phyloP scores from a whole-genome alignment of 2,329 filamentous ascomycete genomes.

The Aspergillus quadricinctus region DNA sequence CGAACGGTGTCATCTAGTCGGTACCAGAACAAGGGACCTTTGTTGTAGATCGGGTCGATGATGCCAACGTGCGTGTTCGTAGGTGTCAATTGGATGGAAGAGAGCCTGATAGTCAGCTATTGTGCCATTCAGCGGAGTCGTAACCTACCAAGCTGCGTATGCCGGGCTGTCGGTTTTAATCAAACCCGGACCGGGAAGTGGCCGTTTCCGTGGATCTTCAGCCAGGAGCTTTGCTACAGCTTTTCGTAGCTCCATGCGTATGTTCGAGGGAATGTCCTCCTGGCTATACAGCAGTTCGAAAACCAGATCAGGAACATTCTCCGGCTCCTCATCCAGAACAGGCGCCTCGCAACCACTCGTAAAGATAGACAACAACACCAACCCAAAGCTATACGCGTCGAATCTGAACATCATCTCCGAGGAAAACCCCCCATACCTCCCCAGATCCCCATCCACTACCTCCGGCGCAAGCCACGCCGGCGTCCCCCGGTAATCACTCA shows the following conservation, averaged over 20 bases:
- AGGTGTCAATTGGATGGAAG: slow-evolving; percentile 12
- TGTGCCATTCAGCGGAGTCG: background rate
- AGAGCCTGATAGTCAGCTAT: slow-evolving; percentile 13
- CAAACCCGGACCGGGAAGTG: slow-evolving; percentile 15
- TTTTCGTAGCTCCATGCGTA: slow-evolving; percentile 16
- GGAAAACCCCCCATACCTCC: slow-evolving; percentile 11
- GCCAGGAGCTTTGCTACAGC: slow-evolving; percentile 16
- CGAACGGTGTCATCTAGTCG: slow-evolving; percentile 19
- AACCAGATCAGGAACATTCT: slow-evolving; percentile 9
- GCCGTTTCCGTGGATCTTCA: slow-evolving; percentile 19
- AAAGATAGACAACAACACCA: slow-evolving; percentile 22
- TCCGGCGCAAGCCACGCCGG: slow-evolving; percentile 23
- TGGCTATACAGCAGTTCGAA: slow-evolving; percentile 12
- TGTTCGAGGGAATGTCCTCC: slow-evolving; percentile 13
- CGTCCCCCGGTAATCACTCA: slow-evolving; percentile 23
- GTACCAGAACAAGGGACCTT: slow-evolving; percentile 26
- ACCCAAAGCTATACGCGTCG: slow-evolving; percentile 25
- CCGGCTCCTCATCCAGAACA: slow-evolving; percentile 6
- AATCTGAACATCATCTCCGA: slow-evolving; percentile 23
- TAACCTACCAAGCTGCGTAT: slow-evolving; percentile 22
- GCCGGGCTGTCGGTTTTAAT: slow-evolving; percentile 14
- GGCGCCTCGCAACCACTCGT: slow-evolving; percentile 12
- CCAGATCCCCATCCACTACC: slow-evolving; percentile 7
- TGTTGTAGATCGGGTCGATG: slow-evolving; percentile 24
- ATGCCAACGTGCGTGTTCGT: slow-evolving; percentile 13